Percentiles rank a stretch among this genome's conserved stretches.
Conservation (phyloP, 352 stramenopile species). For the Phytophthora pluvialis region DNA sequence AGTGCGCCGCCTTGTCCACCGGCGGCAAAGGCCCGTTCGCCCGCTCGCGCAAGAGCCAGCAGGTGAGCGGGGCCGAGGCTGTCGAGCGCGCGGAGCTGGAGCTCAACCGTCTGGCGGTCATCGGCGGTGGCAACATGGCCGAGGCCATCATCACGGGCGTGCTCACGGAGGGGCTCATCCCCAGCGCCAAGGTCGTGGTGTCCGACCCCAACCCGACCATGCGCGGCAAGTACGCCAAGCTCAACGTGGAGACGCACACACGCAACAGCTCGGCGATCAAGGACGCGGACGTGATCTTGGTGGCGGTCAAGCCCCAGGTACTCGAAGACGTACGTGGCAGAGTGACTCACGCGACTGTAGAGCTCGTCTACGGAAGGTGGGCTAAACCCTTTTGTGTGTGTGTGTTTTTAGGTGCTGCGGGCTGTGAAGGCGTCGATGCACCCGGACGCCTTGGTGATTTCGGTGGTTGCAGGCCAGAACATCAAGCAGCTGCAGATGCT, state of each 20-base stretch:
- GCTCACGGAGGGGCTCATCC: slow-evolving; percentile 69
- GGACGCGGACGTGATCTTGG: slow-evolving; percentile 91
- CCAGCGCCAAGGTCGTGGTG: slow-evolving; percentile 75
- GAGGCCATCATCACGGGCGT: slow-evolving; percentile 89
- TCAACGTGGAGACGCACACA: slow-evolving; percentile 65
- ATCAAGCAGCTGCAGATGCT: slow-evolving; percentile 75
- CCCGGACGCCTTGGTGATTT: slow-evolving; percentile 74
- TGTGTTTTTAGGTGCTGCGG: slow-evolving; percentile 53
- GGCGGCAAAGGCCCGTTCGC: slow-evolving; percentile 32
- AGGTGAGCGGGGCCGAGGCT: neutral
- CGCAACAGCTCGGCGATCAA: slow-evolving; percentile 68
- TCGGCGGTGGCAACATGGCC: slow-evolving; percentile 91
- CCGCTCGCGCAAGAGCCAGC: slow-evolving; percentile 26
- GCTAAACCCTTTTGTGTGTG: neutral
- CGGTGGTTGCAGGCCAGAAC: slow-evolving; percentile 83
- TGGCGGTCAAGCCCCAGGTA: slow-evolving; percentile 96
- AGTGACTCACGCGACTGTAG: too few relatives aligned
- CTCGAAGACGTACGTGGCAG: slow-evolving; percentile 67
- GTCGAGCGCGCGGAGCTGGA: slow-evolving; percentile 35
- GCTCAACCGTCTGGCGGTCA: slow-evolving; percentile 70
- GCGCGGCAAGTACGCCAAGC: slow-evolving; percentile 64
- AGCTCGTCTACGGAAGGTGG: too few relatives aligned
- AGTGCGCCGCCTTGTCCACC: slow-evolving; percentile 13
- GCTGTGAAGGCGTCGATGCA: slow-evolving; percentile 66
- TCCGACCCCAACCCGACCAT: slow-evolving; percentile 79